These are phyloP conservation scores for Lachancea fermentati DNA, from an alignment of 805 yeast species.

Conservation along the genomic window DNA sequence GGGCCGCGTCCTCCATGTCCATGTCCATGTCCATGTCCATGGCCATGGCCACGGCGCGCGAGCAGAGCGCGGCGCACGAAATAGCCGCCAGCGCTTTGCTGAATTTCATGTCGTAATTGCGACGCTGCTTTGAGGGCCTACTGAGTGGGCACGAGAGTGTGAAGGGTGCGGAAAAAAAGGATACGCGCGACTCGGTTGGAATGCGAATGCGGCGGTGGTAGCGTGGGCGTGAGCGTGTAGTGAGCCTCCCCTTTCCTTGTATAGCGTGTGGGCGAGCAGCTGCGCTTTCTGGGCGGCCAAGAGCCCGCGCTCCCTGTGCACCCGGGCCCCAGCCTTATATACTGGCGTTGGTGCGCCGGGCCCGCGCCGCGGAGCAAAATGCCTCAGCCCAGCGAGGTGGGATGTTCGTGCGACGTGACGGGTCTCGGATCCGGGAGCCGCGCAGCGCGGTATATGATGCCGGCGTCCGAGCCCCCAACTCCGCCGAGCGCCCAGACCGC, in stretches of 20 bases:
- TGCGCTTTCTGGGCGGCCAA: background rate
- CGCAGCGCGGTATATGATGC: background rate
- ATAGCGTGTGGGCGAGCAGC: background rate
- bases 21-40: slow-evolving; percentile 44
- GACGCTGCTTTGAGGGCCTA: no score
- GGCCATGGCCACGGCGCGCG: background rate
- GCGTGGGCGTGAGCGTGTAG: no score
- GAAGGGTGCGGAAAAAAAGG: no score
- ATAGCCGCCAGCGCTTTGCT: background rate
- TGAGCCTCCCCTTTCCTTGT: no score
- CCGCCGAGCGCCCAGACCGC: no score
- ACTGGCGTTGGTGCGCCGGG: background rate
- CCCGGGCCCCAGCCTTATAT: background rate
- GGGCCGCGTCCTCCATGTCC: slow-evolving; percentile 13
- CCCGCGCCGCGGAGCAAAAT: background rate
- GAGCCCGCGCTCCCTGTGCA: background rate
- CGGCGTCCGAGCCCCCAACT: background rate
- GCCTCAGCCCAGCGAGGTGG: background rate
- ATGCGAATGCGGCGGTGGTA: no score
- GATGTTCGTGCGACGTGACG: no score
- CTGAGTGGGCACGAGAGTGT: no score
- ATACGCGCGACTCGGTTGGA: no score
- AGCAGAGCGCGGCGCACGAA: background rate
- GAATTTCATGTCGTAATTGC: background rate
- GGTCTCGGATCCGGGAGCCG: no score